Percentiles rank a stretch among this genome's conserved stretches.
phyloP scores from a whole-genome alignment of 192 early-diverging fungal genomes.

The Coemansia sp. region DNA sequence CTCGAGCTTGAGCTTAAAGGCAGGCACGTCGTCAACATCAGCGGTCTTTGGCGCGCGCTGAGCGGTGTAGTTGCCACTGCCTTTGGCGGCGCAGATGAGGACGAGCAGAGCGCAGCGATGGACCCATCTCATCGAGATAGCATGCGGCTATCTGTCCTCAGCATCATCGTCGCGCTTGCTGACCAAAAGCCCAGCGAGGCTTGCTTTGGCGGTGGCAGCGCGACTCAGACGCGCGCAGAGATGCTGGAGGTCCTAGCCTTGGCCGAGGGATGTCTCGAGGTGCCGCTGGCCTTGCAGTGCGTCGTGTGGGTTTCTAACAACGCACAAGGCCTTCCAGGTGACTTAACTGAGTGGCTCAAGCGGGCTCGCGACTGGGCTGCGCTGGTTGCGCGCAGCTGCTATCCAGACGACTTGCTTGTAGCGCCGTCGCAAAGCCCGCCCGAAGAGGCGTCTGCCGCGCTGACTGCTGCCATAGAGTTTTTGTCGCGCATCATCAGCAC shows the following conservation, averaged over 20 bases:
- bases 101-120: not conserved
- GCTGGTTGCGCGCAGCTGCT: conserved; percentile 25
- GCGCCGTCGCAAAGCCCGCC: conserved; percentile 10
- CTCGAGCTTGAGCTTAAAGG: conserved; percentile 20
- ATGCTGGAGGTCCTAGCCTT: conserved; percentile 28
- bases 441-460: conserved; percentile 2
- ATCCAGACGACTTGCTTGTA: conserved; percentile 12
- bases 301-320: conserved; percentile 37
- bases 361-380: conserved; percentile 26
- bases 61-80: conserved; percentile 29
- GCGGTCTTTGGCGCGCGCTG: conserved; percentile 32
- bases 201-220: conserved; percentile 14
- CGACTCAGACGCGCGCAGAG: conserved; percentile 12
- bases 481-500: conserved; percentile 25
- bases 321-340: conserved; percentile 18
- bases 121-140: not conserved
- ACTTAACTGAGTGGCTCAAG: conserved; percentile 27
- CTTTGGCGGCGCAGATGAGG: conserved; percentile 11
- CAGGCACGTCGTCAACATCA: conserved; percentile 21
- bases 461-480: conserved; percentile 39
- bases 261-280: conserved; percentile 37
- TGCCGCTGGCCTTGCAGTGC: conserved; percentile 22
- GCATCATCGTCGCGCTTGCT: conserved; percentile 28
- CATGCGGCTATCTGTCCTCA: conserved; percentile 29
- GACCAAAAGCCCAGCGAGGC: conserved; percentile 1